Base-by-base conservation (phyloP, 768 basidiomycete species). In the Pulveroboletus ravenelii region DNA sequence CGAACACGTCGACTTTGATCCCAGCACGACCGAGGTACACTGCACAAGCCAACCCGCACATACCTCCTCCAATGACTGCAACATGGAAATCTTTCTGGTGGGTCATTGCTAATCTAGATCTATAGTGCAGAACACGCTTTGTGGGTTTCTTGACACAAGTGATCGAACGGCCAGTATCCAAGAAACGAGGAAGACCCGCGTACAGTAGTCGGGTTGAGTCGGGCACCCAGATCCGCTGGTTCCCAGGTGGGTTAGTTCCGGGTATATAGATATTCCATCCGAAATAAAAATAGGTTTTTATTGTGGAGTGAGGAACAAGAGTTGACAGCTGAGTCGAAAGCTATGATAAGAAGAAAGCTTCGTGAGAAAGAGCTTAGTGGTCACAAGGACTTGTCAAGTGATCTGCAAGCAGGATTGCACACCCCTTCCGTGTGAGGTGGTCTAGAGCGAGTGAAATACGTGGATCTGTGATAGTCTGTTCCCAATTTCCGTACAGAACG, bases 401-500 rank as follows among this genome's bases (percentile, higher is more conserved):
- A 31, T 55, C 52, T 23, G 58, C 55, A 42, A 38, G 52, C 47
- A 66, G 44, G 30, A 77, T 44, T 10, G 36, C 25, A 45, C 71
- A 67, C 6, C 72, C 70, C 25, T 64, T 71, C 12, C 63, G 58
- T n/a, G 41, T 50, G 41, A 80, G 53, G 27, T 59, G 53, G 34
- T 70, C 60, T 48, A 61, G 54, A 41, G 70, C 65, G 5, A 54
- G 45, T 27, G 39, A 58, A 52, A 78, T 78, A 18, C 66, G 70
- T n/a, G 66, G 58, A 54, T 79, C 72, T 0, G 49, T 40, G 8
- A 72, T 45, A 31, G 74, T 69, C 10, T 64, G 55, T 18, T 62
- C 65, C 82, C 84, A 85, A 41, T 79, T 69, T 10, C 82, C 83
- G 51, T 80, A 72, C 17, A 86, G 61, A 25, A 75, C 52, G 4